Percentiles rank a stretch among this genome's conserved stretches.
Evolutionary conservation across 2,329 filamentous ascomycete species (phyloP).

Genomic region (Chrysoporthe austroafricana): DNA sequence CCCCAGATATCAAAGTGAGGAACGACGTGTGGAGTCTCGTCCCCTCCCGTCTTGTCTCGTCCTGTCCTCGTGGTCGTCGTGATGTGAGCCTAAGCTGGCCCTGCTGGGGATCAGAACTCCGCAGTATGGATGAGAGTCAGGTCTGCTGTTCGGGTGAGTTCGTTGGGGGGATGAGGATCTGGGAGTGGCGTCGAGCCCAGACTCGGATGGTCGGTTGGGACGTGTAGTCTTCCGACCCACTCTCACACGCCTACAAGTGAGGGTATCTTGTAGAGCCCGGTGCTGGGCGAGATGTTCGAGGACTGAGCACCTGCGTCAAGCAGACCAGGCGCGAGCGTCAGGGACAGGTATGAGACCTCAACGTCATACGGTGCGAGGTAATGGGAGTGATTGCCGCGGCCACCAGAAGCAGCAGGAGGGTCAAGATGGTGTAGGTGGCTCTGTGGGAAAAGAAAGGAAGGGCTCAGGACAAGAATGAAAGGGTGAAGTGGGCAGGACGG

Average conservation of each 20-base stretch:
- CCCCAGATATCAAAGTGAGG: conserved; percentile 6
- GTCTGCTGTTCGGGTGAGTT: not conserved
- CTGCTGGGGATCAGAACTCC: not conserved
- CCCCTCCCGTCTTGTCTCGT: conserved; percentile 6
- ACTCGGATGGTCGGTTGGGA: too few species aligned
- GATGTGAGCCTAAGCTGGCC: conserved; percentile 1
- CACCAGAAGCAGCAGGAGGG: not conserved
- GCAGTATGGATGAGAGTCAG: not conserved
- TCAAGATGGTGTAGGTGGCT: not conserved
- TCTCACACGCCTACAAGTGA: not conserved
- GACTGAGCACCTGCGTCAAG: not conserved
- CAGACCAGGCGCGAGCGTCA: not conserved
- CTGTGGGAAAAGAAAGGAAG: not conserved
- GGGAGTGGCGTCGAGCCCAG: not conserved
- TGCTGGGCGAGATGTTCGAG: not conserved
- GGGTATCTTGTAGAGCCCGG: not conserved
- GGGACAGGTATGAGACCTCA: not conserved
- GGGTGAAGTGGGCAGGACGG: not conserved
- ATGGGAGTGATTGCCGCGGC: too few species aligned
- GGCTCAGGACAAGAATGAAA: not conserved
- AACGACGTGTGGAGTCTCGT: conserved; percentile 1
- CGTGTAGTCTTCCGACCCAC: too few species aligned
- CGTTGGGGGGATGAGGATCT: not conserved
- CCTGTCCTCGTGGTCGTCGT: conserved; percentile 7
- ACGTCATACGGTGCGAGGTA: not conserved